A percentile compares a stretch with the other conserved stretches of the same genome.
phyloP scores from a whole-genome alignment of 2,329 filamentous ascomycete species.

The Aspergillus fijiensis region DNA sequence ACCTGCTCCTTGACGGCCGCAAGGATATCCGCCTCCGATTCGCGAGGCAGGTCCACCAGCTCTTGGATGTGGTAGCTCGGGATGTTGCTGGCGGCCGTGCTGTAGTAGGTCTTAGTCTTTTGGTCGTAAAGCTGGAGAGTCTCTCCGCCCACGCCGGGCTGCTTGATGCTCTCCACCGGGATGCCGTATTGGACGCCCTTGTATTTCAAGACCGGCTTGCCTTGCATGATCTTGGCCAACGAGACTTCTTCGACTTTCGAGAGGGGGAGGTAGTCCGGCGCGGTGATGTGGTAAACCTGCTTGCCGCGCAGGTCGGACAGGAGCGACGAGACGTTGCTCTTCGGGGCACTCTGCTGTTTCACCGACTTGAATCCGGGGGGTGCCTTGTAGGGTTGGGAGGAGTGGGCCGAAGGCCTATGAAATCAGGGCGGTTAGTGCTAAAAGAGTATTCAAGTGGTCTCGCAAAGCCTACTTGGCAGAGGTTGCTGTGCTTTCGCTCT shows the following conservation, averaged over 20 bases:
- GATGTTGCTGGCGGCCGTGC: slow-evolving; percentile 26
- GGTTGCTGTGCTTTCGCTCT: slow-evolving; percentile 13
- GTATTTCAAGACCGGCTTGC: slow-evolving; percentile 43
- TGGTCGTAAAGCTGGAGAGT: slow-evolving; percentile 39
- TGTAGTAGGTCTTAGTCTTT: slow-evolving; percentile 35
- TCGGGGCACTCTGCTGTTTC: slow-evolving; percentile 33
- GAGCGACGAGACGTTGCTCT: slow-evolving; percentile 33
- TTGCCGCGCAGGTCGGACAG: slow-evolving; percentile 45
- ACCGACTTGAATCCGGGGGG: slow-evolving; percentile 45
- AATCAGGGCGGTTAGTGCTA: neutral
- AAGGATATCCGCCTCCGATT: slow-evolving; percentile 24
- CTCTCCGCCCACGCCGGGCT: slow-evolving; percentile 31
- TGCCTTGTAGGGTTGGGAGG: slow-evolving; percentile 41
- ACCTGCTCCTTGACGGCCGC: slow-evolving; percentile 29
- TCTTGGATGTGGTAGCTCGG: slow-evolving; percentile 40
- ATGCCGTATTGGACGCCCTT: slow-evolving; percentile 46
- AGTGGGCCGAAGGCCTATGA: slow-evolving; percentile 20
- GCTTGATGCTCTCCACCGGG: slow-evolving; percentile 31
- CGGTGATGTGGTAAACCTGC: slow-evolving; percentile 51
- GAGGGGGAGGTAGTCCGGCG: slow-evolving; percentile 45
- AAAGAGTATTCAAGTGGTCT: neutral
- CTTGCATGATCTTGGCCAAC: slow-evolving; percentile 41
- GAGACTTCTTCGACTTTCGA: slow-evolving; percentile 47
- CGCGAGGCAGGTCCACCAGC: slow-evolving; percentile 34
- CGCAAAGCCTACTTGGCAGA: neutral